These are phyloP conservation scores for Nakazawaea ambrosiae DNA, from an alignment of 805 yeast species.

Conservation along the genomic window DNA sequence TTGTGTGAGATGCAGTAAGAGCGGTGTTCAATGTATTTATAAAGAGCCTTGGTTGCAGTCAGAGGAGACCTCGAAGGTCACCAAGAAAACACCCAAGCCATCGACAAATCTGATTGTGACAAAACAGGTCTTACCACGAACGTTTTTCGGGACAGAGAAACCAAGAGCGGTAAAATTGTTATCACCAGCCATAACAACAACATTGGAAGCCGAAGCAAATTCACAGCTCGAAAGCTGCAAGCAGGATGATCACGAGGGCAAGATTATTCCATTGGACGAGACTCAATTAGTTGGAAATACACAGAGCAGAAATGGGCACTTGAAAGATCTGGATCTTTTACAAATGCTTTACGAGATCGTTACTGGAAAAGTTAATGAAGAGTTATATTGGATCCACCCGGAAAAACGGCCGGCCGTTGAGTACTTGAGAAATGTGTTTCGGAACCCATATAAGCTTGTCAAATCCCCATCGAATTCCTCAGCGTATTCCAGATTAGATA, in stretches of 20 bases:
- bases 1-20: slow-evolving; percentile 49
- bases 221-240: no score
- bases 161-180: no score
- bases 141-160: no score
- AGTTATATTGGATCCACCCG: slow-evolving; percentile 4
- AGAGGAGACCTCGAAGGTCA: no score
- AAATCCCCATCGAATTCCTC: slow-evolving; percentile 2
- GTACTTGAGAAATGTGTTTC: slow-evolving; percentile 1
- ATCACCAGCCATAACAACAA: no score
- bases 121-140: no score
- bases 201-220: no score
- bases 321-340: slow-evolving; percentile 17
- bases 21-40: slow-evolving; percentile 50
- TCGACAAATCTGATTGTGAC: no score
- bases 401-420: neutral
- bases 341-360: neutral
- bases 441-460: neutral
- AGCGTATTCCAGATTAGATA: slow-evolving; percentile 1
- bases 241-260: neutral
- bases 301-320: slow-evolving; percentile 11
- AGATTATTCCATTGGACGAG: slow-evolving; percentile 25
- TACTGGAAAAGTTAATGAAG: neutral
- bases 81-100: no score
- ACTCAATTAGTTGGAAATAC: slow-evolving; percentile 26
- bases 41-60: no score